Evolutionary conservation across 768 basidiomycete genomes (phyloP).

Genomic region (Cyathus striatus): DNA sequence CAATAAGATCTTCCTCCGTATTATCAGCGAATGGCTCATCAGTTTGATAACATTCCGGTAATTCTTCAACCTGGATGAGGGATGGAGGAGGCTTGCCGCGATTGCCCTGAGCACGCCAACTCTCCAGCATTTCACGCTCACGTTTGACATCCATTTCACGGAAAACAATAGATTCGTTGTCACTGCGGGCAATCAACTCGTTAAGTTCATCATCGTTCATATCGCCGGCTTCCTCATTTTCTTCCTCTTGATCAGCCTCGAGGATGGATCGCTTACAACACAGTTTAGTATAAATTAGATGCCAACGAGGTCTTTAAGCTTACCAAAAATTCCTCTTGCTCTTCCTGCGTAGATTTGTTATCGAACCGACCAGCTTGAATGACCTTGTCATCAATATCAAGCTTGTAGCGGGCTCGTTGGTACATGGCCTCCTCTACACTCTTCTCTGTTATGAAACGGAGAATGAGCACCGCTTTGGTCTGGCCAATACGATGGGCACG

Average conservation of each 20-base stretch:
- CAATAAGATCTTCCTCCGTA: constrained; percentile 56
- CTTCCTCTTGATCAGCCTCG: constrained; percentile 86
- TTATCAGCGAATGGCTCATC: constrained; percentile 72
- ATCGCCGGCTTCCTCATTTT: constrained; percentile 85
- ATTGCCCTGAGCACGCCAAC: constrained; percentile 71
- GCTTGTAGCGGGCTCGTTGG: constrained; percentile 89
- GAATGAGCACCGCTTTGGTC: constrained; percentile 94
- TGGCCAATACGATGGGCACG: constrained; percentile 99
- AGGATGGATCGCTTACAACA: constrained; percentile 87
- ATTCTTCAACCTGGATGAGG: constrained; percentile 82
- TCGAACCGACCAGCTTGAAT: constrained; percentile 99
- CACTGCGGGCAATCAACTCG: constrained; percentile 81
- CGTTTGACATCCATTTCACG: constrained; percentile 79
- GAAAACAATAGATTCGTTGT: constrained; percentile 75
- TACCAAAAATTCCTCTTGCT: constrained; percentile 94
- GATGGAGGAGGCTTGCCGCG: constrained; percentile 72
- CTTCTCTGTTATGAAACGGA: constrained; percentile 96
- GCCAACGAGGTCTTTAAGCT: too few relatives aligned
- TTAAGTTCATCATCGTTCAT: constrained; percentile 96
- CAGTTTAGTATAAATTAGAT: too few relatives aligned
- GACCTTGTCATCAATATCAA: constrained; percentile 98
- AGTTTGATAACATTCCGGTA: constrained; percentile 87
- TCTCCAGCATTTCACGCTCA: constrained; percentile 56
- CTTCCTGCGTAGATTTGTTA: constrained; percentile 96
- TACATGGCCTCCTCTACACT: constrained; percentile 99